Evolutionary conservation across 352 stramenopile species (phyloP), one percentile per base, ranked within the genome.

Genomic region (Phytophthora multivora): DNA sequence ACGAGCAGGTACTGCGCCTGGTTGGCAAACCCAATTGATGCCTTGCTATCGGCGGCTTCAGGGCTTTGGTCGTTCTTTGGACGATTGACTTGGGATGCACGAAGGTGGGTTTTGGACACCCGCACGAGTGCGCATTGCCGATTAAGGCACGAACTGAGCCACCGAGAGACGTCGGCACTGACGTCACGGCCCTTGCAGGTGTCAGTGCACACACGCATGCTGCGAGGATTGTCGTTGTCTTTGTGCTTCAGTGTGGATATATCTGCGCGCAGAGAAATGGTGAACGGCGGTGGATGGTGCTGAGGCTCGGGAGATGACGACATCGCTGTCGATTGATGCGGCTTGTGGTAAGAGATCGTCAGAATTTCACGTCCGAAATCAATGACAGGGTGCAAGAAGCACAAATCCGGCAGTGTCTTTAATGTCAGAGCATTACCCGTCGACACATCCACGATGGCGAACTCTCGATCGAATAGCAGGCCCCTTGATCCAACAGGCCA

Each of bases 11-110:
- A 92, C 63, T 87, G 85, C 26, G 81, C 76, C 40, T 90, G 78
- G 57, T 93, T 93, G 12, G 80, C 80, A 49, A 92, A 92, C 36
- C 86, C 83, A 35, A 90, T 93, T 26, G 85, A 75, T 18, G 69
- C 19, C 12, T 47, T 26, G 30, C 6, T 55, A 10, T 8, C 10
- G 10, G 13, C 7, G 15, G 21, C 13, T 58, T 69, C 46, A 16
- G 52, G 47, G 6, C 15, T 6, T 7, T 43, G 53, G 7, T 36
- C 28, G 0, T 8, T 49, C 45, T 69, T 77, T 2, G 46, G 35
- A n/a, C 35, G 54, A 23, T 9, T 51, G 4, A 49, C 59, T 25
- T 71, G 63, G 2, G 69, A 71, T 30, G 63, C 31, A n/a, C 80
- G 80, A 4, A 78, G 49, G 31, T 84, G 71, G 31, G 64, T 72